Percentiles rank a stretch among this genome's conserved stretches.
phyloP scores from a whole-genome alignment of 1,284 basidiomycete species.

The Meira miltonrushii region DNA sequence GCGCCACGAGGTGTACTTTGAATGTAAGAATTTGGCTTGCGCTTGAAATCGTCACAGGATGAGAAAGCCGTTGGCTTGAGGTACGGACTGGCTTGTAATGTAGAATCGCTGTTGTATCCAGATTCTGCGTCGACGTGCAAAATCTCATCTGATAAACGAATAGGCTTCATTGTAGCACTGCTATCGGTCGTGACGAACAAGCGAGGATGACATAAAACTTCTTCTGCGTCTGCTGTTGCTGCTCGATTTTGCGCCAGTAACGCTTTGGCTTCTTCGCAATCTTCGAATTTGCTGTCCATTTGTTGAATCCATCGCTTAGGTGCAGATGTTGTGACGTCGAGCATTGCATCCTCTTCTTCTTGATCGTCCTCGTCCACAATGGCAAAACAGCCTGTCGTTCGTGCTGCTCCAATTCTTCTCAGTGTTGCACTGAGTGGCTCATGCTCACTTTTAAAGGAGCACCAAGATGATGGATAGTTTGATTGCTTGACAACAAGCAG shows the following conservation, averaged over 20 bases:
- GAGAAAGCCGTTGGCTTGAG: background rate
- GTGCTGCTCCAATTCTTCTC: background rate
- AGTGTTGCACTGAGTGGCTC: conserved; percentile 8
- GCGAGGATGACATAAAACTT: too few relatives aligned
- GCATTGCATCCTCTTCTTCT: background rate
- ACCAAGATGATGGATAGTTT: background rate
- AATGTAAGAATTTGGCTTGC: background rate
- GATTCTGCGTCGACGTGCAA: background rate
- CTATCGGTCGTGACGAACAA: background rate
- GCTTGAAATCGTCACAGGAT: background rate
- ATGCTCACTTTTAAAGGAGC: background rate
- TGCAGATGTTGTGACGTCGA: background rate
- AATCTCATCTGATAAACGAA: background rate
- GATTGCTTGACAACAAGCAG: background rate
- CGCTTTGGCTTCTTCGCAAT: background rate
- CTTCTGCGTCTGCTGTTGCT: background rate
- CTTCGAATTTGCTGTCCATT: background rate
- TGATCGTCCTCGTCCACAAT: background rate
- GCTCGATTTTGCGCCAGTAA: background rate
- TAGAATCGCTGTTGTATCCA: background rate
- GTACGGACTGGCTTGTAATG: background rate
- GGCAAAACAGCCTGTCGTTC: background rate
- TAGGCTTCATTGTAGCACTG: background rate
- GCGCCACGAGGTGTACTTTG: background rate
- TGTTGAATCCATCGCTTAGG: background rate